These are phyloP conservation scores for Herpetomonas samuelpessoai DNA, from an alignment of 208 protist species.

Conservation along the genomic window DNA sequence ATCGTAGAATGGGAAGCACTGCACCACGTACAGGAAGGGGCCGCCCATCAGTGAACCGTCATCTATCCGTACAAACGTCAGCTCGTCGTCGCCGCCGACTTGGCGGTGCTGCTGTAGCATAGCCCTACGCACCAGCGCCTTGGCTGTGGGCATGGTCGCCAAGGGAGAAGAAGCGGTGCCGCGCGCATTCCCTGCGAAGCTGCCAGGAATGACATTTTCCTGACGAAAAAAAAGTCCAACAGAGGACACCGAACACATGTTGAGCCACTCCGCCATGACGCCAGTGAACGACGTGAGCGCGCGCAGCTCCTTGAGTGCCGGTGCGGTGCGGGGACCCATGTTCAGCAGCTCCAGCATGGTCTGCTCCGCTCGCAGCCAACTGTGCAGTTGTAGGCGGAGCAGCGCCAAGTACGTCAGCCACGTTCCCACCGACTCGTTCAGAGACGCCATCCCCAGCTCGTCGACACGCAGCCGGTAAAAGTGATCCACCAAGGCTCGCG, in stretches of 20 bases:
- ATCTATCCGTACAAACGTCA: slow-evolving; percentile 41
- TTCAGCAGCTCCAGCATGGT: slow-evolving; percentile 43
- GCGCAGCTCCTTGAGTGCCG: slow-evolving; percentile 24
- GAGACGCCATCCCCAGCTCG: slow-evolving; percentile 8
- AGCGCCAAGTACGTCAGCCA: slow-evolving; percentile 58
- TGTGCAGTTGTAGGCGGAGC: slow-evolving; percentile 55
- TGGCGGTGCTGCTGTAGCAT: slow-evolving; percentile 39
- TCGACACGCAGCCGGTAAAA: slow-evolving; percentile 43
- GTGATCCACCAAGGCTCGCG: slow-evolving; percentile 60
- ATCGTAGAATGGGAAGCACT: slow-evolving; percentile 60
- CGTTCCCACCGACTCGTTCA: slow-evolving; percentile 23
- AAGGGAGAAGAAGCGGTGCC: slow-evolving; percentile 11
- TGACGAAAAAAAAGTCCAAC: slow-evolving; percentile 57
- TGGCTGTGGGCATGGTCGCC: slow-evolving; percentile 25
- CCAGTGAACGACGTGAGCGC: slow-evolving; percentile 43
- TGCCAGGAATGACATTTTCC: slow-evolving; percentile 21
- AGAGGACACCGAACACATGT: slow-evolving; percentile 45
- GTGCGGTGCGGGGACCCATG: slow-evolving; percentile 9
- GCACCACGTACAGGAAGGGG: slow-evolving; percentile 43
- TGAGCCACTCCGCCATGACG: slow-evolving; percentile 60
- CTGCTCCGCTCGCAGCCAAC: slow-evolving; percentile 69
- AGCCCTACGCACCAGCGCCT: slow-evolving; percentile 24
- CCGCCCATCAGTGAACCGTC: neutral
- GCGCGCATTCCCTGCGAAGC: slow-evolving; percentile 13
- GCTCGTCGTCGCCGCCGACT: slow-evolving; percentile 34